Conservation (phyloP, 2,329 filamentous ascomycete species). For the Fusarium continuum region DNA sequence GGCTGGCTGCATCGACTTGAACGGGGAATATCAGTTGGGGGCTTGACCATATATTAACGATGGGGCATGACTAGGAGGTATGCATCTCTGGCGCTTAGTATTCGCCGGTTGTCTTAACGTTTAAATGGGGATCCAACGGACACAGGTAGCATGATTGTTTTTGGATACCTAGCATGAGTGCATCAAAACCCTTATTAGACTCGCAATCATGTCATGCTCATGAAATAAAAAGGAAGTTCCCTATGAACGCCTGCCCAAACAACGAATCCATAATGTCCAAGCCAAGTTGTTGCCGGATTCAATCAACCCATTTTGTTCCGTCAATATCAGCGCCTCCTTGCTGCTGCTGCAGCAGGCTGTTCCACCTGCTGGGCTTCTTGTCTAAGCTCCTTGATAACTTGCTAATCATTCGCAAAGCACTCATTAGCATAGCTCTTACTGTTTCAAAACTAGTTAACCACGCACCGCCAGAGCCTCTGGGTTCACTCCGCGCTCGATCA, state of each 20-base stretch:
- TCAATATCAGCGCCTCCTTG: conserved; percentile 38
- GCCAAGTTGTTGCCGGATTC: background rate
- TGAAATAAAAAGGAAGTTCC: conserved; percentile 10
- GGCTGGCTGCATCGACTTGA: conserved; percentile 21
- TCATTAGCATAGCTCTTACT: background rate
- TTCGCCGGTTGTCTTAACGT: background rate
- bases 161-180: conserved; percentile 6
- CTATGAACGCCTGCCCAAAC: conserved; percentile 19
- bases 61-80: conserved; percentile 12
- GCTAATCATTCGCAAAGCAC: conserved; percentile 48
- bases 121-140: conserved; percentile 8
- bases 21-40: conserved; percentile 12
- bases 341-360: conserved; percentile 49
- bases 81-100: conserved; percentile 31
- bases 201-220: background rate
- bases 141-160: conserved; percentile 11
- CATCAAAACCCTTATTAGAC: conserved; percentile 12
- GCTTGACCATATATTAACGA: conserved; percentile 17
- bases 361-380: conserved; percentile 63
- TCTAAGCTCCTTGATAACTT: conserved; percentile 68
- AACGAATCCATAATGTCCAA: background rate
- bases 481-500: conserved; percentile 97
- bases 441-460: background rate
- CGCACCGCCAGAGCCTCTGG: conserved; percentile 92
- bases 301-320: background rate